Evolutionary conservation across 129 eudicot genomes (phyloP), one percentile per base, ranked within the genome.

Genomic region (Escallonia rubra): DNA sequence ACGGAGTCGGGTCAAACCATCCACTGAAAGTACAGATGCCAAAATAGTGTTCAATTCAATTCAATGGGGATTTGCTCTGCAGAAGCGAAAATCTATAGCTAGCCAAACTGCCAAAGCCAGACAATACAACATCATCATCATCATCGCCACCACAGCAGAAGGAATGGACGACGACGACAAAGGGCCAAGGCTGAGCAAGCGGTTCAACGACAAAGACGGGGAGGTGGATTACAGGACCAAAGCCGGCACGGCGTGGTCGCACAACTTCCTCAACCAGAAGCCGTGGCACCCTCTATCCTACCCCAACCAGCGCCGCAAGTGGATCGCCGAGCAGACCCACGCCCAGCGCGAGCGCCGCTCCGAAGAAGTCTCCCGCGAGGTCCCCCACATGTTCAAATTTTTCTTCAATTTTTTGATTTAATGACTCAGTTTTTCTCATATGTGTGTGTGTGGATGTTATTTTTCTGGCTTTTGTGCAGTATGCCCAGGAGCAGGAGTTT

Each of bases 251-350:
- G 97, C 97, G 1, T 91, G 97, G 97, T 87, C 96, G 41, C 97
- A 91, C 85, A 55, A 71, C 0, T 91, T 68, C 76, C 88, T 91
- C n/a, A 91, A 91, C 73, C 97, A 91, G 63, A 91, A 91, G 74
- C 97, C 97, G 53, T 91, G 97, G 97, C 97, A 91, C 67, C 97
- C 97, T 59, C 90, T 91, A 39, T 91, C 97, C 3, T 91, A 91
- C 75, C 97, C 96, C 48, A 91, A 91, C 66, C 97, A 91, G 77
- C 96, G 96, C 63, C 96, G 96, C 72, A 91, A 91, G 66, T 91
- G 97, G 97, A 91, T 91, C 61, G 96, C 97, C 69, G 97, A 91
- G 64, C 97, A 91, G 68, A 85, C 92, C 65, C 76, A 87, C 70
- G 96, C 97, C 50, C 84, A 87, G 51, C 90, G 73, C 55, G 76